Base-by-base conservation (phyloP, 1,139 yeast genomes). In the Protomyces macrosporus region DNA sequence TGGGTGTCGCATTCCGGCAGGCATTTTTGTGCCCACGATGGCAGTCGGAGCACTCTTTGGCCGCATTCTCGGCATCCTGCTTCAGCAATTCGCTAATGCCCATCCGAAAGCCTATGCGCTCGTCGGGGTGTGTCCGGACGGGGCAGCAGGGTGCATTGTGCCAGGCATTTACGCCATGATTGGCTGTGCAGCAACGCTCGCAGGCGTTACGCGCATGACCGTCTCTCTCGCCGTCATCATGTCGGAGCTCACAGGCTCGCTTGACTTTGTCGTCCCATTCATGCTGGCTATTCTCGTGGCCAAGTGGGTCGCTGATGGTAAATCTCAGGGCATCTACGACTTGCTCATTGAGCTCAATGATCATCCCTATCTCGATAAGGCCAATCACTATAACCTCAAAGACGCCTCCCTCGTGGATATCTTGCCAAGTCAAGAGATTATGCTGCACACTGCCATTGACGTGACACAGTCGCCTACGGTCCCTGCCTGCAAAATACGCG, bases 11-110 rank as follows among this genome's bases (percentile, higher is more conserved):
- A 76, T 85, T 2, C 89, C 89, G 0, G 80, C 84, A 63, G 89
- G 89, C 32, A 82, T 85, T 32, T 85, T 85, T 70, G 86, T 85
- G 0, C 89, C 89, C 1, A 82, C 87, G 0, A 84, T 85, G 88
- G 86, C 84, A 0, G 77, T 81, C 63, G 89, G 89, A 6, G 88
- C 88, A 0, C 73, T 85, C 14, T 84, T 82, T 74, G 89, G 89
- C 0, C 72, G 87, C 35, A 72, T 81, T 4, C 76, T 82, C 65
- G 84, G 84, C 0, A 77, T 82, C 75, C 45, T 73, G n/a, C 71
- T 83, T 23, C 82, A 82, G 66, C 79, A 77, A 72, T 42, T 77
- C 3, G 77, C 77, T 9, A 7, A 7, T 6, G 30, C 6, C 23
- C n/a, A 33, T 33, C 42, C 53, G 33, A 45, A 53, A 6, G 16